Evolutionary conservation across 2,329 filamentous ascomycete species (phyloP), one percentile per base, ranked within the genome.

Genomic region (Anisogramma anomala): DNA sequence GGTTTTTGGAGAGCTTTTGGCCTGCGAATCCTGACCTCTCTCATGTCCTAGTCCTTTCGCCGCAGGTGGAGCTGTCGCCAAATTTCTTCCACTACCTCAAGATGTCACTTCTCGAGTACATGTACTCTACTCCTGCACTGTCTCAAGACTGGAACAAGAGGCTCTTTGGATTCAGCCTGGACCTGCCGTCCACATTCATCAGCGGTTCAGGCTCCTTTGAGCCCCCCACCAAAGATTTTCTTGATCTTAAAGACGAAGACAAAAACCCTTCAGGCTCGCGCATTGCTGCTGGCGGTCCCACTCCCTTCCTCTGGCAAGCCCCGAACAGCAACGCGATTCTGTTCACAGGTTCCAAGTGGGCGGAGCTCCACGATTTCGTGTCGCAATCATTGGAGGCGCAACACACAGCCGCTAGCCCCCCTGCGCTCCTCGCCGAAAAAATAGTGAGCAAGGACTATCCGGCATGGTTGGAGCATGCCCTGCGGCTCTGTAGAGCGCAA

Each of bases 1-100:
- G 81, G 18, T 84, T 89, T 44, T 64, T 94, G 4, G 88, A 96
- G 62, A 82, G 84, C 0, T 94, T 94, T 58, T 96, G 87, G 70
- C 88, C 91, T 2, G 63, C 67, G 3, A 67, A 77, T 43, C 67
- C 77, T 4, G 56, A 59, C 2, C 61, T 75, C 39, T 79, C 80
- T 8, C 86, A 95, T 57, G 74, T 94, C 2, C 69, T 98, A n/a
- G 63, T 95, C 2, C 71, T 98, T 5, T 88, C 86, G 4, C 77
- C 88, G 1, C 79, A 94, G 50, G 74, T 72, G 1, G 84, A 96
- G 57, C 62, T 96, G 0, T 83, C 84, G 1, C 77, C 80, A 1
- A 72, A 83, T 2, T 96, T 86, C 56, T 89, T 82, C 48, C 85
- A 94, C 13, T 48, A 46, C 56, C 65, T 94, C 11, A 85, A 83